These are phyloP conservation scores for Fistulinella prunicolor DNA, from an alignment of 768 basidiomycete genomes.

Conservation along the genomic window DNA sequence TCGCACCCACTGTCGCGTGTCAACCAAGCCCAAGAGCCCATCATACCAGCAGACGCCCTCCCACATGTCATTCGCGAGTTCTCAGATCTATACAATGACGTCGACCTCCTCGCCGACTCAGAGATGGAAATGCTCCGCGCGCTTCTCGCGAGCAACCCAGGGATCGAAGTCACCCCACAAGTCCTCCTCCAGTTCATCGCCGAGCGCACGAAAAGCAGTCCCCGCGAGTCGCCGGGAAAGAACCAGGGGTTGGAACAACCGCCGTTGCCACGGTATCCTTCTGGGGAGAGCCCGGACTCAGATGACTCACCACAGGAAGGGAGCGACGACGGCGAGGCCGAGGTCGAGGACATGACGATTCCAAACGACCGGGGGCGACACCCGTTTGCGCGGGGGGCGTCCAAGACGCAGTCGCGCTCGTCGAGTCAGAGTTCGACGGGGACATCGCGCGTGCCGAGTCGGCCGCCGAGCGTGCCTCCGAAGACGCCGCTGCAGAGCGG, in stretches of 20 bases:
- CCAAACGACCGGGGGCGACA: conserved; percentile 40
- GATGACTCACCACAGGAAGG: conserved; percentile 32
- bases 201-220: conserved; percentile 46
- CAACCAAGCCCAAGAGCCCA: conserved; percentile 58
- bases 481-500: conserved; percentile 42
- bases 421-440: conserved; percentile 55
- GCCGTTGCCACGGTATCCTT: conserved; percentile 6
- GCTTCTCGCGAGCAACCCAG: conserved; percentile 57
- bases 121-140: conserved; percentile 61
- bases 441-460: conserved; percentile 42
- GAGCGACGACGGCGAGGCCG: conserved; percentile 33
- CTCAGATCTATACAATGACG: conserved; percentile 54
- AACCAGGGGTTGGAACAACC: conserved; percentile 10
- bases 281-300: conserved; percentile 29
- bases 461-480: conserved; percentile 59
- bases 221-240: conserved; percentile 28
- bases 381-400: conserved; percentile 14
- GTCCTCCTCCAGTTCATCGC: conserved; percentile 65
- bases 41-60: conserved; percentile 69
- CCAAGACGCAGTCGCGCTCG: conserved; percentile 44
- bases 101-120: conserved; percentile 59
- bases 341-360: conserved; percentile 34
- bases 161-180: conserved; percentile 65
- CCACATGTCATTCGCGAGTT: conserved; percentile 67
- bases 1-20: conserved; percentile 58